These are phyloP conservation scores for Coriolopsis trogii DNA, from an alignment of 1,284 basidiomycete genomes.

Conservation along the genomic window DNA sequence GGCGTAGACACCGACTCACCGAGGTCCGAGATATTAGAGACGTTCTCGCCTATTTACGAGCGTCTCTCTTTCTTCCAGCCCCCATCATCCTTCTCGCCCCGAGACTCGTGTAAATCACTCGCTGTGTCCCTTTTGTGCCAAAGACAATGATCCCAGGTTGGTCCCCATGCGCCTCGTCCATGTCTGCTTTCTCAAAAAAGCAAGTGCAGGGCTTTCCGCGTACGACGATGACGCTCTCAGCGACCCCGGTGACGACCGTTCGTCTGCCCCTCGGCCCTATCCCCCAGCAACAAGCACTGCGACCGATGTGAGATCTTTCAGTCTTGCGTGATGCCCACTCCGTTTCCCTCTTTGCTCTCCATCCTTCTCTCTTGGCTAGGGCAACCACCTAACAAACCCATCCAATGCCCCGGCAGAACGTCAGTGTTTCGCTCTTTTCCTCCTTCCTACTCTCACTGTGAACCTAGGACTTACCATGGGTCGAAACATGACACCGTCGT, in stretches of 20 bases:
- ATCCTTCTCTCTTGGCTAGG: conserved; percentile 65
- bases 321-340: conserved; percentile 37
- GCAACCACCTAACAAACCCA: conserved; percentile 50
- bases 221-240: conserved; percentile 68
- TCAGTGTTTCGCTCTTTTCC: conserved; percentile 33
- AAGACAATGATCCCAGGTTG: conserved; percentile 15
- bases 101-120: background rate
- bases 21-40: no score
- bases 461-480: conserved; percentile 1
- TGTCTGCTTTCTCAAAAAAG: background rate
- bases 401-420: conserved; percentile 50
- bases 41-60: no score
- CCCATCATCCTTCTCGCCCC: no score
- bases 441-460: background rate
- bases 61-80: no score
- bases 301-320: conserved; percentile 63
- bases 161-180: background rate
- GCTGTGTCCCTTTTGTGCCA: background rate
- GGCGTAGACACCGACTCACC: no score
- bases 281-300: conserved; percentile 26
- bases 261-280: conserved; percentile 1
- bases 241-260: conserved; percentile 53
- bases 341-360: conserved; percentile 74
- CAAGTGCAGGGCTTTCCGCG: conserved; percentile 55
- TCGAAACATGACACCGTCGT: background rate